Evolutionary conservation across 345 rosid genomes (phyloP), one percentile per base, ranked within the genome.

Genomic region (Lepidium sativum): DNA sequence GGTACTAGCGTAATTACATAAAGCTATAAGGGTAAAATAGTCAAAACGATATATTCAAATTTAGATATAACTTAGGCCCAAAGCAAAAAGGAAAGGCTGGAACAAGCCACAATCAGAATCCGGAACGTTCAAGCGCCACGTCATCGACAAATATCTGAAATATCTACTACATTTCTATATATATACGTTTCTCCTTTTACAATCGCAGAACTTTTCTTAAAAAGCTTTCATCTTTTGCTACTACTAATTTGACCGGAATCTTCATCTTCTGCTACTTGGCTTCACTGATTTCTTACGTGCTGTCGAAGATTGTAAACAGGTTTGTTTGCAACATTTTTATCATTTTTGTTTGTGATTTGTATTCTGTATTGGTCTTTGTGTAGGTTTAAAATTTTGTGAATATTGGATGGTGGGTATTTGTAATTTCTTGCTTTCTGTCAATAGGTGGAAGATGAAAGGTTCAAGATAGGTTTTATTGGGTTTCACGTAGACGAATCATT

Each of bases 261-360:
- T 6, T 33, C 42, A 6, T 67, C 55, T 34, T 29, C 44, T 50
- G 6, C 27, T 47, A 49, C 44, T 29, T 44, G n/a, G 43, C 31
- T 54, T 15, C 14, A 9, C 31, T 49, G 9, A 1, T 49, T n/a
- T 38, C 65, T 43, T 76, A 52, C 57, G 72, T 76, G 84, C 65
- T 78, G 70, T 69, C 76, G 3, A 68, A 54, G 63, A 65, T 56
- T 43, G n/a, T 52, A 29, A 54, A 67, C 52, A 75, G 86, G 86
- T 80, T 64, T 13, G 86, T 68, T 45, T 40, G 1, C 6, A 8
- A 47, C 39, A n/a, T 9, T 17, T 25, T n/a, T n/a, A 1, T 8
- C 38, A 4, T 13, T 6, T 0, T 1, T 16, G 14, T 45, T 1
- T 34, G 39, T 15, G 2, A 23, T 47, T 8, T 68, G 1, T 8